Percentiles rank a stretch among this genome's conserved stretches.
Conservation (phyloP, 352 stramenopile species). For the Phytopythium helicoides region DNA sequence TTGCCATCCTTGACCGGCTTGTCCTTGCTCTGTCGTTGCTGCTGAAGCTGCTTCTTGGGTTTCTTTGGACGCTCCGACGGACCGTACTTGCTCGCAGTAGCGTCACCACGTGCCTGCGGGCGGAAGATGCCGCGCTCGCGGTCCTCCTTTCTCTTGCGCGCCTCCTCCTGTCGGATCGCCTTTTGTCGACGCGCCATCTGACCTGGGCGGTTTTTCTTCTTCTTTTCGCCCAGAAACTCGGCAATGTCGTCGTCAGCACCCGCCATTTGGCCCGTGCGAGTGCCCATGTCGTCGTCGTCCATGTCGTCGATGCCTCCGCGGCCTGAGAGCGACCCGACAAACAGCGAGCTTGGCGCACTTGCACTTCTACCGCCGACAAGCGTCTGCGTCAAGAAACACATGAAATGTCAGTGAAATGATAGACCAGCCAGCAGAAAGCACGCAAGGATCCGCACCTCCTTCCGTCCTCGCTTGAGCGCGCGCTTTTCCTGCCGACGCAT, state of each 20-base stretch:
- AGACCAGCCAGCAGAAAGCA: background rate
- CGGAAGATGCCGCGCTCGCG: slow-evolving; percentile 41
- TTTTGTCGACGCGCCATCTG: slow-evolving; percentile 81
- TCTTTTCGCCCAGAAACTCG: slow-evolving; percentile 82
- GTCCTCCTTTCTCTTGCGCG: slow-evolving; percentile 41
- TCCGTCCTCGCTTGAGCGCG: slow-evolving; percentile 48
- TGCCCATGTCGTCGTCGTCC: slow-evolving; percentile 15
- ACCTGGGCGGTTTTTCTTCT: slow-evolving; percentile 80
- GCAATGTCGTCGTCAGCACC: slow-evolving; percentile 76
- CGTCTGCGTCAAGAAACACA: background rate
- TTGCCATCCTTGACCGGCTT: slow-evolving; percentile 10
- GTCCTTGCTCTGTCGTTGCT: slow-evolving; percentile 10
- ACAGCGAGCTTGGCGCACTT: slow-evolving; percentile 57
- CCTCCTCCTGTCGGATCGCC: slow-evolving; percentile 68
- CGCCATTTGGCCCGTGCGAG: slow-evolving; percentile 28
- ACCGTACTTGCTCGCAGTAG: slow-evolving; percentile 53
- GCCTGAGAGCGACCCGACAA: slow-evolving; percentile 73
- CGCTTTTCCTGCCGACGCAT: slow-evolving; percentile 56
- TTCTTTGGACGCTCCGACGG: slow-evolving; percentile 77
- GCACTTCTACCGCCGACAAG: slow-evolving; percentile 66
- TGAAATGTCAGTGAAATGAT: background rate
- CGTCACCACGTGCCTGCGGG: slow-evolving; percentile 17
- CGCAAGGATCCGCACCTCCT: slow-evolving; percentile 28
- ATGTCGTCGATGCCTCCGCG: slow-evolving; percentile 29
- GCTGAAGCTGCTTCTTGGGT: slow-evolving; percentile 35